phyloP scores from a whole-genome alignment of 352 stramenopile species.

The Peronospora destructor region DNA sequence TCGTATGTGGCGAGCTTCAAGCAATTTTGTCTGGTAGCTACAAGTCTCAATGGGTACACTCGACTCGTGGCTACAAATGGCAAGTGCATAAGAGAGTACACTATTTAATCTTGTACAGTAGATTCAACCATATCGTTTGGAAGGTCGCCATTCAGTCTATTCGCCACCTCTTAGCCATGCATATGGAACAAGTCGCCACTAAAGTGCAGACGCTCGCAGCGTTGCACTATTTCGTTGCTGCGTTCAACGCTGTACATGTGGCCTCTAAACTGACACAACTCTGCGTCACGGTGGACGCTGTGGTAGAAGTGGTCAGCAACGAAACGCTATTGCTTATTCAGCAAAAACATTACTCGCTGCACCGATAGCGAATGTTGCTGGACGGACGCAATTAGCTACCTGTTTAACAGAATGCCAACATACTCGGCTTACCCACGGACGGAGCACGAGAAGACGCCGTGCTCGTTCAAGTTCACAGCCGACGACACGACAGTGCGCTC shows the following conservation, averaged over 20 bases:
- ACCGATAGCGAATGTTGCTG: slow-evolving; percentile 33
- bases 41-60: neutral
- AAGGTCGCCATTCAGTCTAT: slow-evolving; percentile 1
- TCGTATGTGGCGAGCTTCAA: slow-evolving; percentile 9
- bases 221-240: slow-evolving; percentile 33
- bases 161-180: slow-evolving; percentile 7
- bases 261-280: slow-evolving; percentile 21
- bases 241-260: slow-evolving; percentile 30
- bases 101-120: slow-evolving; percentile 2
- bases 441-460: slow-evolving; percentile 35
- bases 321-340: slow-evolving; percentile 28
- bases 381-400: slow-evolving; percentile 29
- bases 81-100: slow-evolving; percentile 1
- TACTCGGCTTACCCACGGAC: slow-evolving; percentile 34
- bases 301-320: slow-evolving; percentile 18
- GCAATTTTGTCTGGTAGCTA: slow-evolving; percentile 7
- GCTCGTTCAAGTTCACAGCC: slow-evolving; percentile 30
- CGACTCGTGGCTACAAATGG: neutral
- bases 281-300: slow-evolving; percentile 17
- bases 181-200: slow-evolving; percentile 26
- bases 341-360: slow-evolving; percentile 29
- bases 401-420: slow-evolving; percentile 31
- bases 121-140: neutral
- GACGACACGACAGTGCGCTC: slow-evolving; percentile 24
- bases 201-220: slow-evolving; percentile 32